A percentile compares a stretch with the other conserved stretches of the same genome.
phyloP scores from a whole-genome alignment of 2,329 filamentous ascomycete genomes.

The Diaporthe sp. region DNA sequence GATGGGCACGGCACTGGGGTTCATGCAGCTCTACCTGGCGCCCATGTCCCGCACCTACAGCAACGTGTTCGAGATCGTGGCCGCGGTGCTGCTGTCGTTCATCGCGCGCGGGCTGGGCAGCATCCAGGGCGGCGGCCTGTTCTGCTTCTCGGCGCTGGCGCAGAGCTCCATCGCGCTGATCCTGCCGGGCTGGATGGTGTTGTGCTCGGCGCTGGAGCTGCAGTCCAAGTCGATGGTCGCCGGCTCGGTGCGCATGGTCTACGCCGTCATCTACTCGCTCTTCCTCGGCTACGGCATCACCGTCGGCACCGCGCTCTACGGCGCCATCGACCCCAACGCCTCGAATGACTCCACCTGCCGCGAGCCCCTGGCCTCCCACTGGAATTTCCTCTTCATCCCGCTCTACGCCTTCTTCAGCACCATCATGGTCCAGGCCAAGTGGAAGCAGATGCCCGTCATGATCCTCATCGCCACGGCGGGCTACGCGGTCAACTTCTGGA shows the following conservation, averaged over 20 bases:
- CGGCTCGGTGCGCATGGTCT: conserved; percentile 81
- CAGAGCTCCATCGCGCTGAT: conserved; percentile 83
- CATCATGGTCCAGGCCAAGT: conserved; percentile 79
- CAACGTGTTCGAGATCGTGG: conserved; percentile 62
- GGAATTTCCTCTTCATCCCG: conserved; percentile 71
- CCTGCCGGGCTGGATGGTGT: conserved; percentile 79
- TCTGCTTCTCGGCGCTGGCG: conserved; percentile 80
- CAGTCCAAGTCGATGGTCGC: conserved; percentile 79
- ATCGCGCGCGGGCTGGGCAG: conserved; percentile 76
- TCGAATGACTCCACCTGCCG: conserved; percentile 61
- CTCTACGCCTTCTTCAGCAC: conserved; percentile 76
- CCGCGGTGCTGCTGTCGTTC: conserved; percentile 75
- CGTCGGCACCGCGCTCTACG: conserved; percentile 75
- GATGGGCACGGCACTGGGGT: conserved; percentile 81
- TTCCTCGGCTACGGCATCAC: conserved; percentile 82
- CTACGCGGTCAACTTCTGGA: conserved; percentile 83
- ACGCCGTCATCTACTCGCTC: conserved; percentile 80
- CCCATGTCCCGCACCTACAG: conserved; percentile 76
- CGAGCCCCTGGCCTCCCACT: conserved; percentile 61
- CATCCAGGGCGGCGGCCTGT: conserved; percentile 62
- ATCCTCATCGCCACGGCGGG: conserved; percentile 79
- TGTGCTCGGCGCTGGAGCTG: conserved; percentile 70
- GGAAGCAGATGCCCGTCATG: conserved; percentile 84
- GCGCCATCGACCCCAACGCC: conserved; percentile 69
- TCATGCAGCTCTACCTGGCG: conserved; percentile 81